Base-by-base conservation (phyloP, 805 yeast species). In the Spathaspora girioi region DNA sequence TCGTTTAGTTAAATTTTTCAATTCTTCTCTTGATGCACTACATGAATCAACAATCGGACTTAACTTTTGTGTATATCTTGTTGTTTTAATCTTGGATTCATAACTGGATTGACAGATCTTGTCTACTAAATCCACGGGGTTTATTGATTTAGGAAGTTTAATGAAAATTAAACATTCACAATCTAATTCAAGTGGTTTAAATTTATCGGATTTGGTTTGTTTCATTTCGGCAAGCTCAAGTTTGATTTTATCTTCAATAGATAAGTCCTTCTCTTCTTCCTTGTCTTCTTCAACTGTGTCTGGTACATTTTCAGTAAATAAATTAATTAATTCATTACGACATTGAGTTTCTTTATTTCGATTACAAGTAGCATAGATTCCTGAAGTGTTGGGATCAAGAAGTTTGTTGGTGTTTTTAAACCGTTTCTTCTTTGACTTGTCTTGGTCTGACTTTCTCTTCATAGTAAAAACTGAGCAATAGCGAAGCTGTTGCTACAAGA, bases 301-400 rank as follows among this genome's bases (percentile, higher is more conserved):
- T 43, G 63, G 70, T 9, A 69, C 64, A 51, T 71, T 70, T 47
- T 72, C 76, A 4, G 60, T 69, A 42, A 91, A 77, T 9, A 89
- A 63, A 51, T 73, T 66, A 54, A 80, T 75, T 58, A 91, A 69
- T 64, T 91, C 97, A 55, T 82, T 82, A n/a, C 86, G 78, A 54
- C 96, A 89, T 49, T 79, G 83, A 49, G 77, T 77, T 65, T 94
- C 99, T 53, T 85, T 83, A 38, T 87, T 86, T 59, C 97, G 78
- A 47, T 83, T 81, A 67, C 97, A 93, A 0, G 98, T 88, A 11
- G 91, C 96, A 67, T 88, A 94, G 0, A 94, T 77, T 0, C 99
- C 99, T 38, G 85, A 72, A 50, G 94, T 87, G 40, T 86, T 86
- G 0, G 97, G 96, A 60, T 92, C 97, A 17, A 92, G 67, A 29